Evolutionary conservation across 1,284 basidiomycete species (phyloP).

Genomic region (Ceratobasidium sp.): DNA sequence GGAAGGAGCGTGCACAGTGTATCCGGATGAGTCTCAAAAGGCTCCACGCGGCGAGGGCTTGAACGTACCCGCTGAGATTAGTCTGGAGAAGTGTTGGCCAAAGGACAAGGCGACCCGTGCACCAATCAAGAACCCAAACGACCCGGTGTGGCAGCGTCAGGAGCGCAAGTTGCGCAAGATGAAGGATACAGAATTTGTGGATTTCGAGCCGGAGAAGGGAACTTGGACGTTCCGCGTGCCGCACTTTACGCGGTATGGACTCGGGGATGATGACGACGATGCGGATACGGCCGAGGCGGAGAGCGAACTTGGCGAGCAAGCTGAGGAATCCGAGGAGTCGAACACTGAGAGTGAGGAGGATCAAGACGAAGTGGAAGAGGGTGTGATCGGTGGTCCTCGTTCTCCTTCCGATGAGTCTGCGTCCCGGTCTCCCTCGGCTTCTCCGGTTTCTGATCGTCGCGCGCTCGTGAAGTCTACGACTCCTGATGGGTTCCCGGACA

Average conservation of each 20-base stretch:
- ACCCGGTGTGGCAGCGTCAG: constrained; percentile 81
- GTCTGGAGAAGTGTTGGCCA: constrained; percentile 87
- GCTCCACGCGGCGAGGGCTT: constrained; percentile 86
- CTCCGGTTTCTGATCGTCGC: constrained; percentile 19
- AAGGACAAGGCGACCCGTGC: constrained; percentile 92
- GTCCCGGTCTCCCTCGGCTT: constrained; percentile 22
- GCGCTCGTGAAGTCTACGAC: constrained; percentile 27
- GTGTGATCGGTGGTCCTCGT: constrained; percentile 45
- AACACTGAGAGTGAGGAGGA: constrained; percentile 49
- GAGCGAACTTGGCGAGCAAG: constrained; percentile 53
- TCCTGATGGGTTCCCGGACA: constrained; percentile 49
- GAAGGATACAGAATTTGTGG: constrained; percentile 87
- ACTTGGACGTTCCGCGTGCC: constrained; percentile 95
- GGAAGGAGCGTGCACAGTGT: constrained; percentile 92
- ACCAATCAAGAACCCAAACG: constrained; percentile 85
- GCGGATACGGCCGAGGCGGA: constrained; percentile 43
- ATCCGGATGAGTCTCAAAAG: constrained; percentile 83
- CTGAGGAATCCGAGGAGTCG: constrained; percentile 17
- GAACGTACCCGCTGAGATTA: constrained; percentile 88
- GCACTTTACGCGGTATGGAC: constrained; percentile 75
- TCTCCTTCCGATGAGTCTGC: constrained; percentile 45
- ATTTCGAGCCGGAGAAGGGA: constrained; percentile 83
- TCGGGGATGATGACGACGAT: constrained; percentile 54
- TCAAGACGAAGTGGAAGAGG: constrained; percentile 44
- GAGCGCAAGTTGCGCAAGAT: constrained; percentile 87